phyloP scores from a whole-genome alignment of 192 early-diverging fungal genomes.

The Jimgerdemannia flammicorona region DNA sequence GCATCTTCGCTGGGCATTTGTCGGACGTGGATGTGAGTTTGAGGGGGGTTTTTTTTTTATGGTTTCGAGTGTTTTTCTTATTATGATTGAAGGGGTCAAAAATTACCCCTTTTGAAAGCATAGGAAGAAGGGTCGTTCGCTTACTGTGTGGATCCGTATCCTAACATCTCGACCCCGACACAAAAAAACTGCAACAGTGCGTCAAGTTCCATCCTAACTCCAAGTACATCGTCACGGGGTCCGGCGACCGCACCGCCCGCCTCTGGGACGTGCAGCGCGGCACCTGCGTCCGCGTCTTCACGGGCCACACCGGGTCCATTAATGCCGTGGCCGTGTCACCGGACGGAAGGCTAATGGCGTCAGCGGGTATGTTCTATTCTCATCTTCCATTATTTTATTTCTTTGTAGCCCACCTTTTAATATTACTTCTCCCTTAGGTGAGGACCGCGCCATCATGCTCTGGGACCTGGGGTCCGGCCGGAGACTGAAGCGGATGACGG shows the following conservation, averaged over 20 bases:
- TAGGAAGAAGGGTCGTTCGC: too few relatives aligned
- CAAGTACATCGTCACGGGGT: conserved; percentile 92
- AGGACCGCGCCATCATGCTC: conserved; percentile 73
- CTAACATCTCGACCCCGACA: too few relatives aligned
- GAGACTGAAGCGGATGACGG: conserved; percentile 77
- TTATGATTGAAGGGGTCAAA: too few relatives aligned
- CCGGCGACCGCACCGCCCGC: conserved; percentile 81
- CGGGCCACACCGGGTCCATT: conserved; percentile 80
- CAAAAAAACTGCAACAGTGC: conserved; percentile 29
- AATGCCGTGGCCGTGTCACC: conserved; percentile 86
- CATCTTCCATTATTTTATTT: neutral
- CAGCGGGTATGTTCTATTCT: conserved; percentile 58
- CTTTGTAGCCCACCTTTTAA: neutral
- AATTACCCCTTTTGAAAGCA: too few relatives aligned
- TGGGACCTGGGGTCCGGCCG: conserved; percentile 92
- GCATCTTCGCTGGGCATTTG: conserved; percentile 97
- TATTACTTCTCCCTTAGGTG: conserved; percentile 41
- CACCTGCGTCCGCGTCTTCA: conserved; percentile 84
- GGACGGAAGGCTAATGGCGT: conserved; percentile 87
- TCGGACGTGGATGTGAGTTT: conserved; percentile 90
- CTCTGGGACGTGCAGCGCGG: conserved; percentile 95
- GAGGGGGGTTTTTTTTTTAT: neutral
- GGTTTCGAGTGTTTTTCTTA: too few relatives aligned
- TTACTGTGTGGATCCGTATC: too few relatives aligned
- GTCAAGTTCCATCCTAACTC: conserved; percentile 97